A percentile compares a stretch with the other conserved stretches of the same genome.
Conservation (phyloP, 805 yeast species). For the Brettanomyces nanus region DNA sequence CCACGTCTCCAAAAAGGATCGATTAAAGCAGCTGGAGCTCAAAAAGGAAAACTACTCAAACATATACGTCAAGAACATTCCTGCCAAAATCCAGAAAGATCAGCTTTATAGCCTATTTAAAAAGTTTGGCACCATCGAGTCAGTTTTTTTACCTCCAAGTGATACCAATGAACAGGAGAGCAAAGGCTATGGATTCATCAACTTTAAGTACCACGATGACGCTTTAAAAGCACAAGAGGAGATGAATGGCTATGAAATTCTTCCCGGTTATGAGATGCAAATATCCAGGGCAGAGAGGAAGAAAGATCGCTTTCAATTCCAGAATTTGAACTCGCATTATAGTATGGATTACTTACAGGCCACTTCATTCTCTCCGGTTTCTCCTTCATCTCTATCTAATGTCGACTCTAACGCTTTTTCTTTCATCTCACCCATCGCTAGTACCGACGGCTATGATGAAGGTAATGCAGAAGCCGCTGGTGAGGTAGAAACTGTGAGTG, state of each 20-base stretch:
- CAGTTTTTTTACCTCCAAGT: constrained; percentile 44
- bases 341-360: neutral
- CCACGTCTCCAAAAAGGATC: constrained; percentile 57
- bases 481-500: neutral
- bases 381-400: neutral
- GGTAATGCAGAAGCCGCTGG: neutral
- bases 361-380: neutral
- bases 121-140: constrained; percentile 39
- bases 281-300: constrained; percentile 40
- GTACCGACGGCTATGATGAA: neutral
- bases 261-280: constrained; percentile 19
- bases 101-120: constrained; percentile 36
- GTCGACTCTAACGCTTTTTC: neutral
- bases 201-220: constrained; percentile 38
- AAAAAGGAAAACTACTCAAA: constrained; percentile 42
- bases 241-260: constrained; percentile 36
- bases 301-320: constrained; percentile 21
- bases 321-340: constrained; percentile 8
- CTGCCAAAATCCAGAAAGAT: constrained; percentile 28
- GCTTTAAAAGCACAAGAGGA: constrained; percentile 41
- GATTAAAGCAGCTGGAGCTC: constrained; percentile 39
- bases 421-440: neutral
- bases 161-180: constrained; percentile 12
- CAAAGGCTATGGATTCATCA: constrained; percentile 47
- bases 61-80: constrained; percentile 47